Evolutionary conservation across 768 basidiomycete genomes (phyloP).

Genomic region (Tulasnella sp.): DNA sequence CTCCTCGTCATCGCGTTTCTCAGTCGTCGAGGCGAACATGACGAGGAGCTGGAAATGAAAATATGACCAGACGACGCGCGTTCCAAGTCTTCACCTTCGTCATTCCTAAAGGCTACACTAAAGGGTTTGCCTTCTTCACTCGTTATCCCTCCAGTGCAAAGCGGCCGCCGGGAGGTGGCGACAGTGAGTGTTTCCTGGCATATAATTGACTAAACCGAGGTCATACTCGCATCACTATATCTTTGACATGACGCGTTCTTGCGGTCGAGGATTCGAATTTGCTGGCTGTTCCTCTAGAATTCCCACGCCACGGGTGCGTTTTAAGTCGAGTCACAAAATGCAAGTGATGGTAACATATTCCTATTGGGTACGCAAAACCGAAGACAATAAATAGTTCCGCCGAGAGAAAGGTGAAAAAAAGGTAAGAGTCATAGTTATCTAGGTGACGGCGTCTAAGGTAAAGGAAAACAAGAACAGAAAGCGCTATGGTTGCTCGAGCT

Average conservation of each 20-base stretch:
- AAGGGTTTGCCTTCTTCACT: slow-evolving; percentile 1
- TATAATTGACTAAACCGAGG: not conserved
- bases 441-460: too few species aligned
- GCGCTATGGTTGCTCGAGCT: too few species aligned
- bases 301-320: too few species aligned
- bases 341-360: too few species aligned
- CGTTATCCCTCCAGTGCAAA: slow-evolving; percentile 10
- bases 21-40: not conserved
- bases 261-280: too few species aligned
- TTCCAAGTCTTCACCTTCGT: slow-evolving; percentile 10
- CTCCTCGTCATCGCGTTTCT: not conserved
- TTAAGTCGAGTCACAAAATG: not conserved
- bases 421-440: too few species aligned
- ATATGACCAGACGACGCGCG: slow-evolving; percentile 7
- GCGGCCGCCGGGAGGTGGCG: not conserved
- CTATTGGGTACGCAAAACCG: too few species aligned
- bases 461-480: too few species aligned
- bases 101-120: slow-evolving; percentile 13
- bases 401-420: not conserved
- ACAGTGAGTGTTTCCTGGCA: not conserved
- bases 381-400: too few species aligned
- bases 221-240: not conserved
- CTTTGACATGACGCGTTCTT: not conserved
- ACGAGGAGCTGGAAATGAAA: not conserved
- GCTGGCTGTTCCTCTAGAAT: too few species aligned